A percentile compares a stretch with the other conserved stretches of the same genome.
Evolutionary conservation across 768 basidiomycete genomes (phyloP).

Genomic region (Amanita molliuscula): DNA sequence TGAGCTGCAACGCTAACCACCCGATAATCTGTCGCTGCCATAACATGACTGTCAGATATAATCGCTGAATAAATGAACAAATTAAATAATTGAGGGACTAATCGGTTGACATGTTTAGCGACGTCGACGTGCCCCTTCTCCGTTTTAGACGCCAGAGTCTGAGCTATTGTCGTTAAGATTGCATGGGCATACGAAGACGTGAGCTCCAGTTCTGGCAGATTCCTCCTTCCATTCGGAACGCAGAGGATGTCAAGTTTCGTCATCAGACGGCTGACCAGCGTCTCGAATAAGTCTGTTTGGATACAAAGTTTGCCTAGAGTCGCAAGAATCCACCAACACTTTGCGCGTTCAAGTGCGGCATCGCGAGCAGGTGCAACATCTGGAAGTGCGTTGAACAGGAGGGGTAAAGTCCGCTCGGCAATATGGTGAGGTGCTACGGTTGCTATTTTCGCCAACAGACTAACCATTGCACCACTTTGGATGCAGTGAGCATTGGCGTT

Average conservation of each 20-base stretch:
- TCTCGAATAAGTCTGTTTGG: slow-evolving; percentile 74
- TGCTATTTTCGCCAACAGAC: slow-evolving; percentile 56
- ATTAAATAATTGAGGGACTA: slow-evolving; percentile 65
- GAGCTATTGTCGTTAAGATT: slow-evolving; percentile 59
- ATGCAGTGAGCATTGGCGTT: not conserved
- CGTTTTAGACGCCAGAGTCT: slow-evolving; percentile 42
- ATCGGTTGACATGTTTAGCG: slow-evolving; percentile 64
- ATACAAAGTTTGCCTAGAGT: slow-evolving; percentile 65
- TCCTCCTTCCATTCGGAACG: slow-evolving; percentile 16
- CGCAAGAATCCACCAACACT: slow-evolving; percentile 57
- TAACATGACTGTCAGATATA: slow-evolving; percentile 13
- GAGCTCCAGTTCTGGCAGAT: slow-evolving; percentile 37
- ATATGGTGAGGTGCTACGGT: slow-evolving; percentile 51
- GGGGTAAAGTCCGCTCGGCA: slow-evolving; percentile 65
- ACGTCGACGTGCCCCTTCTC: slow-evolving; percentile 58
- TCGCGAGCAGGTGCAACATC: slow-evolving; percentile 48
- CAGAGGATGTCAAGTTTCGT: slow-evolving; percentile 72
- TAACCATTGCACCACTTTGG: slow-evolving; percentile 46
- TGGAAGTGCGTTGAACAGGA: slow-evolving; percentile 70
- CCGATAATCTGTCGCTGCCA: slow-evolving; percentile 32
- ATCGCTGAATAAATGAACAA: slow-evolving; percentile 40
- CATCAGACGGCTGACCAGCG: slow-evolving; percentile 64
- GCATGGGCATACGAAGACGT: slow-evolving; percentile 81
- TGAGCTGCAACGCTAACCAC: slow-evolving; percentile 53
- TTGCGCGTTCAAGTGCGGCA: slow-evolving; percentile 43